Base-by-base conservation (phyloP, 2,329 filamentous ascomycete species). In the Stromatinia cepivora region DNA sequence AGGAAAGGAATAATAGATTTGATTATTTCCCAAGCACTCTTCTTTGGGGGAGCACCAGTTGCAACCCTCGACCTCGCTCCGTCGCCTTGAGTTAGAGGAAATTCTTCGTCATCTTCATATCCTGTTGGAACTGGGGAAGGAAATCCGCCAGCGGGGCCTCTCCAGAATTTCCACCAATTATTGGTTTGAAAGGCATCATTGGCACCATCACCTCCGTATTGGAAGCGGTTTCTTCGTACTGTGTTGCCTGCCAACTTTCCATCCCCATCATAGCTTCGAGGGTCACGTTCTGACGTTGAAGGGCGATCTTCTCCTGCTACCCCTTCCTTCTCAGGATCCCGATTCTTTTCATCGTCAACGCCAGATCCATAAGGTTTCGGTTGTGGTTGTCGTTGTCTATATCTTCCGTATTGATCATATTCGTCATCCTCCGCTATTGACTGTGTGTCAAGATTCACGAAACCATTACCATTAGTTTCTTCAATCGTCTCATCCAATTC, bases 81-180 rank as follows among this genome's bases (percentile, higher is more conserved):
- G 59, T 73, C 71, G 9, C 78, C 54, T 76, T 82, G 80, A 1
- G 82, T 81, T 39, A 81, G 81, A 31, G 83, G 83, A 39, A 76
- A 77, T 28, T 75, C 75, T 25, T 77, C 76, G 15, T 79, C 79
- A 3, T 80, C 79, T 45, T 84, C 83, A n/a, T 77, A 78, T 4
- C 84, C 85, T 66, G 89, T 87, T 0, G 88, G 88, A 0, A 89
- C 79, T 0, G 88, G 88, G 0, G 87, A 89, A 11, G 85, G 81
- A 73, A 88, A 90, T 3, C 85, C 85, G 34, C 88, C 88, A 1
- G 84, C 79, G 0, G 88, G 88, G 0, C 86, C 84, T 73, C 88
- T 87, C 88, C 88, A 90, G 70, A 90, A 90, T 71, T 90, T 80
- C 81, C 85, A 90, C 82, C 87, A 90, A n/a, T 69, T 72, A 46